These are phyloP conservation scores for Phytopythium litorale DNA, from an alignment of 352 stramenopile genomes.

Conservation along the genomic window DNA sequence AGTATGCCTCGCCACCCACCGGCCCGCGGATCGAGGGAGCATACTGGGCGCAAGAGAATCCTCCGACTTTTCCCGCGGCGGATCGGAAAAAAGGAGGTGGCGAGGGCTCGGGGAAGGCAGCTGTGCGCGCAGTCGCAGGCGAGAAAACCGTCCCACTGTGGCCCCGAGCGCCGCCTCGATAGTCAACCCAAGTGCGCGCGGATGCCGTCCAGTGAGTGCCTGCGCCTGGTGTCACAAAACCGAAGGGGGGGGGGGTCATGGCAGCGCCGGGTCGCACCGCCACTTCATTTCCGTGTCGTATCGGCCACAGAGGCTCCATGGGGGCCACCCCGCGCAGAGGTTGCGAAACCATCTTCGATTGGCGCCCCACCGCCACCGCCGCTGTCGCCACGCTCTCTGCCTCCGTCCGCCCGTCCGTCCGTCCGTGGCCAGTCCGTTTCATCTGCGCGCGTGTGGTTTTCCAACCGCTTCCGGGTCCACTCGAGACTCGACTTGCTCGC, in stretches of 20 bases:
- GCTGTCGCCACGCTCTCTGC: too few species aligned
- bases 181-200: background rate
- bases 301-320: too few species aligned
- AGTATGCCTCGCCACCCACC: background rate
- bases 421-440: too few species aligned
- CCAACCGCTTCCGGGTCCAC: background rate
- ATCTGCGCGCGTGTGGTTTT: background rate
- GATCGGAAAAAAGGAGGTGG: conserved; percentile 7
- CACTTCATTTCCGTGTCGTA: background rate
- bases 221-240: background rate
- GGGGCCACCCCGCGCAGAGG: too few species aligned
- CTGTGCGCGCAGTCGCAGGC: conserved; percentile 2
- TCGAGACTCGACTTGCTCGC: background rate
- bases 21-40: conserved; percentile 3
- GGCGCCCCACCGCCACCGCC: too few species aligned
- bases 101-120: conserved; percentile 1
- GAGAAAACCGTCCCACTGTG: conserved; percentile 5
- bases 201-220: background rate
- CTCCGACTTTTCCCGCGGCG: background rate
- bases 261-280: background rate
- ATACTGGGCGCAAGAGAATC: conserved; percentile 7
- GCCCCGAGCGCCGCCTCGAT: background rate
- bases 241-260: too few species aligned
- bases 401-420: too few species aligned
- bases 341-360: too few species aligned